Evolutionary conservation across 73 alveolate species (phyloP).

Genomic region (Paramecium pentaurelia): DNA sequence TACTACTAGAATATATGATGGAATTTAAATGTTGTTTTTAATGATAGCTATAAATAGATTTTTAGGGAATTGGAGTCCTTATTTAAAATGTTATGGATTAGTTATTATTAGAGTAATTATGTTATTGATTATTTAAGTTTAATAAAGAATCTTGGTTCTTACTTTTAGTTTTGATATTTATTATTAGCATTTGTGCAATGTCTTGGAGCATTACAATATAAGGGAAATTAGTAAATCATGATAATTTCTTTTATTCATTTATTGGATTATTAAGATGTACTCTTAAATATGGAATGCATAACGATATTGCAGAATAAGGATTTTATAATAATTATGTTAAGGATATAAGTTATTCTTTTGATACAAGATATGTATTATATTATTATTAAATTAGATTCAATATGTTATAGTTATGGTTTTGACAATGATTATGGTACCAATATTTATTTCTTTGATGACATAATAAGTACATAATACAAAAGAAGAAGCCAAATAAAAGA

Average conservation of each 20-base stretch:
- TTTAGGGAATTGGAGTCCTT: slow-evolving; percentile 45
- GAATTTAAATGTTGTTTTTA: not conserved
- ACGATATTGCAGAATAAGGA: slow-evolving; percentile 5
- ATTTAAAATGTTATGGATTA: slow-evolving; percentile 27
- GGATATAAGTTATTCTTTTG: slow-evolving; percentile 9
- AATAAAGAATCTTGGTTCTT: slow-evolving; percentile 40
- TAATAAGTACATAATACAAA: slow-evolving; percentile 42
- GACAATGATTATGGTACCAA: not conserved
- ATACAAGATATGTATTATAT: not conserved
- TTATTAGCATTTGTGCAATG: slow-evolving; percentile 18
- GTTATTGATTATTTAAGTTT: not conserved
- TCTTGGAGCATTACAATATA: not conserved
- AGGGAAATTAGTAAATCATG: not conserved
- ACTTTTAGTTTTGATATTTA: not conserved
- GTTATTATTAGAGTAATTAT: slow-evolving; percentile 1
- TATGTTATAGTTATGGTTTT: not conserved
- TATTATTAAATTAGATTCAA: not conserved
- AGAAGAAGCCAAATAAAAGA: slow-evolving; percentile 44
- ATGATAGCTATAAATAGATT: slow-evolving; percentile 15
- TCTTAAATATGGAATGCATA: slow-evolving; percentile 6
- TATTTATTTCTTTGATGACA: slow-evolving; percentile 39
- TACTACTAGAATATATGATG: not conserved
- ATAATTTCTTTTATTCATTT: not conserved
- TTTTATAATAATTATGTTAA: not conserved
- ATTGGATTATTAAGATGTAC: slow-evolving; percentile 10